Conservation (phyloP, 2,329 filamentous ascomycete species). For the Berkeleyomyces basicola region DNA sequence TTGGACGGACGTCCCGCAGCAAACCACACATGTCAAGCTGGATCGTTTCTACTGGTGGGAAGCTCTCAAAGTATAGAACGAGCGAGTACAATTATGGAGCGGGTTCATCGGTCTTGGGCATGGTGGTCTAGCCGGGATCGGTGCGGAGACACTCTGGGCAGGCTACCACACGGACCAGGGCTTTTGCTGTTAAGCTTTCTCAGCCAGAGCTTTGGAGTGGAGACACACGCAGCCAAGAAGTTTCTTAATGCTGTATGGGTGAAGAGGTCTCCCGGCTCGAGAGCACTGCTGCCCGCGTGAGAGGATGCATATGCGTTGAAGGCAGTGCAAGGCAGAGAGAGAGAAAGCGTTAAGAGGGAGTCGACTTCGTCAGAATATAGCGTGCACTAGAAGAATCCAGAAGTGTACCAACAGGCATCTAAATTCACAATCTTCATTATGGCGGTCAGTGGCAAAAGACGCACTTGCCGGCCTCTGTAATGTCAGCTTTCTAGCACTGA, state of each 20-base stretch:
- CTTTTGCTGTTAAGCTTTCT: neutral
- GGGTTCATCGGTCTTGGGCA: too few species aligned
- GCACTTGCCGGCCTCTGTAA: neutral
- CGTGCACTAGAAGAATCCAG: neutral
- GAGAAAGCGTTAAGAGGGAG: too few species aligned
- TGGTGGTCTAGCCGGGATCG: too few species aligned
- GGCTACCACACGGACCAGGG: neutral
- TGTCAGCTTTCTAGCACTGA: neutral
- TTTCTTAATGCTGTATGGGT: neutral
- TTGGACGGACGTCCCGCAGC: neutral
- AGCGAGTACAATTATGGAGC: neutral
- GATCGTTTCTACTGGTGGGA: neutral
- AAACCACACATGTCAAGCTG: neutral
- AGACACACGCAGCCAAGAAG: neutral
- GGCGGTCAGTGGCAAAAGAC: neutral
- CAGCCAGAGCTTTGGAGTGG: neutral
- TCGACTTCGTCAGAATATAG: neutral
- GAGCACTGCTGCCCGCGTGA: neutral
- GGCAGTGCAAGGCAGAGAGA: neutral
- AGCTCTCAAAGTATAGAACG: neutral
- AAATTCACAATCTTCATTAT: neutral
- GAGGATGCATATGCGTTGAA: neutral
- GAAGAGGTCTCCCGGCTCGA: neutral
- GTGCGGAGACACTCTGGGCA: neutral
- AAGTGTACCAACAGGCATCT: neutral